phyloP scores from a whole-genome alignment of 208 protist species.

The Phytomonas francai region DNA sequence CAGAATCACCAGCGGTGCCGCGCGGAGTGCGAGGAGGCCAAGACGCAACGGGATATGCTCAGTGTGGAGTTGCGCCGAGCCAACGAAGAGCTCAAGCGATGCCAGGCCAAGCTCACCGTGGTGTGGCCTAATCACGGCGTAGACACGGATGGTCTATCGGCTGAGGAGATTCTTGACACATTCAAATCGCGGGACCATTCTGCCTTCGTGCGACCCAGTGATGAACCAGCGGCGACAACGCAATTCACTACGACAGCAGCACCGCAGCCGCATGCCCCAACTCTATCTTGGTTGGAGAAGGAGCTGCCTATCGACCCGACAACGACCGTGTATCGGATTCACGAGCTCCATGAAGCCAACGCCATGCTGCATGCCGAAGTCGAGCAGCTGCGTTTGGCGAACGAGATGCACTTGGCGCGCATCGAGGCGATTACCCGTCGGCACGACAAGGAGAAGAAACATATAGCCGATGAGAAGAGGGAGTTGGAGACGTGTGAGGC shows the following conservation, averaged over 20 bases:
- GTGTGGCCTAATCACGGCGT: constrained; percentile 74
- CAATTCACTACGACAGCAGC: neutral
- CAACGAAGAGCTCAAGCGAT: constrained; percentile 41
- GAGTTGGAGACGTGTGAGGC: constrained; percentile 43
- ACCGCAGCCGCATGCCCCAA: neutral
- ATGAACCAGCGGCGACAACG: neutral
- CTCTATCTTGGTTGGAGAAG: neutral
- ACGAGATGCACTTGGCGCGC: constrained; percentile 64
- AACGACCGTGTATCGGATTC: constrained; percentile 41
- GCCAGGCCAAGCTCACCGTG: constrained; percentile 63
- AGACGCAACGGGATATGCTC: constrained; percentile 54
- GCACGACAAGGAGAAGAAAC: constrained; percentile 21
- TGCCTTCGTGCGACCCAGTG: constrained; percentile 20
- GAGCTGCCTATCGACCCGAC: constrained; percentile 17
- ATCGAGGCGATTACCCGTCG: constrained; percentile 23
- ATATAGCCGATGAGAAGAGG: constrained; percentile 24
- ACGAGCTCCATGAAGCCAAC: constrained; percentile 82
- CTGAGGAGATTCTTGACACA: constrained; percentile 50
- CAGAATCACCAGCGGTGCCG: constrained; percentile 67
- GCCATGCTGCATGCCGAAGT: constrained; percentile 56
- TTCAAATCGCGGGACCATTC: constrained; percentile 29
- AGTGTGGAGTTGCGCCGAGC: constrained; percentile 30
- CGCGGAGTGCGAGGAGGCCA: constrained; percentile 77
- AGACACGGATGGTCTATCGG: constrained; percentile 56
- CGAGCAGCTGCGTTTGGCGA: constrained; percentile 55